Evolutionary conservation across 768 basidiomycete species (phyloP).

Genomic region (Mycena filopes): DNA sequence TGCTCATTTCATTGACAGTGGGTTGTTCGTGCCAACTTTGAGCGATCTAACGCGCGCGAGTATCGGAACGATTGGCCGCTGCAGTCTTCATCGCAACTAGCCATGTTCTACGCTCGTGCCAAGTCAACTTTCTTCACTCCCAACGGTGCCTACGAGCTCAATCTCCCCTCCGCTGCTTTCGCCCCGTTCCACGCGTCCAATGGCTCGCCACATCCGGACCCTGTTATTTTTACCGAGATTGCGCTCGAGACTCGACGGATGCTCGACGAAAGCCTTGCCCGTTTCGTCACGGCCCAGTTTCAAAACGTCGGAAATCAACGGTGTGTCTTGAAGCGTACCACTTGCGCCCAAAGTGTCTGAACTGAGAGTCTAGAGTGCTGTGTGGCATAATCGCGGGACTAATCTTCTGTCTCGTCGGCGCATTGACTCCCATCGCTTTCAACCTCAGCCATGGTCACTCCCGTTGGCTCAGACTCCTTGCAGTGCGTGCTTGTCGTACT

Average conservation of each 20-base stretch:
- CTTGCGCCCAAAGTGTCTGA: no score
- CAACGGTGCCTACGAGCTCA: constrained; percentile 75
- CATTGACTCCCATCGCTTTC: constrained; percentile 57
- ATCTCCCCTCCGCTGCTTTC: constrained; percentile 73
- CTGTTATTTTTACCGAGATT: constrained; percentile 69
- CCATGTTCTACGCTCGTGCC: constrained; percentile 82
- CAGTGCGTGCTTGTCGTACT: no score
- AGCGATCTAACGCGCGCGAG: constrained; percentile 43
- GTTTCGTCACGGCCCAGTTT: constrained; percentile 76
- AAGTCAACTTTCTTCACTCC: constrained; percentile 86
- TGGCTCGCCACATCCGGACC: constrained; percentile 68
- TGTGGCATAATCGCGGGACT: constrained; percentile 76
- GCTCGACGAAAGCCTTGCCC: constrained; percentile 70
- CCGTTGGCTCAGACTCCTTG: constrained; percentile 54
- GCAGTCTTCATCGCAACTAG: constrained; percentile 63
- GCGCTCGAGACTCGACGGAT: constrained; percentile 65
- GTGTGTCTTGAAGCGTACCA: no score
- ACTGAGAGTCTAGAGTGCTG: no score
- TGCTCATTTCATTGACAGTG: constrained; percentile 39
- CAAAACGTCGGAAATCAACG: constrained; percentile 74
- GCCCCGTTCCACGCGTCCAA: constrained; percentile 64
- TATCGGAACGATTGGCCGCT: constrained; percentile 49
- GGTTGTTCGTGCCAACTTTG: constrained; percentile 49
- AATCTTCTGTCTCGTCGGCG: constrained; percentile 58
- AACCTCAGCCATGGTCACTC: constrained; percentile 59